Evolutionary conservation across 495 filamentous ascomycete species (phyloP).

Genomic region (Letharia lupina): DNA sequence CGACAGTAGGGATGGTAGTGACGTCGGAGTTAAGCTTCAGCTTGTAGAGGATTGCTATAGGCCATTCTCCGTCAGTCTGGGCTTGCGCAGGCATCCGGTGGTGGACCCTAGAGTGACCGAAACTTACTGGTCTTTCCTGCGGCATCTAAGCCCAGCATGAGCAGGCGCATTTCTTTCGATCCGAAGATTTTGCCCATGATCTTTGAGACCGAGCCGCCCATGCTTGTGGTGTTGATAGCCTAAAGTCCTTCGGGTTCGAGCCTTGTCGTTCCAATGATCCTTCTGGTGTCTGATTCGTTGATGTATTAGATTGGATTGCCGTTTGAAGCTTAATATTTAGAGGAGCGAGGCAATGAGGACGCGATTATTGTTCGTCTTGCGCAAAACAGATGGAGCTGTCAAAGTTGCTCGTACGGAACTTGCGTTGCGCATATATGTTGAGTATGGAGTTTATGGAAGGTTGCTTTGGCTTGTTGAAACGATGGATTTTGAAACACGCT

Average conservation of each 20-base stretch:
- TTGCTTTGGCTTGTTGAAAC: not conserved
- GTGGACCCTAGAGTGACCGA: not conserved
- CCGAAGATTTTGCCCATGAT: conserved; percentile 97
- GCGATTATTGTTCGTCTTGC: not conserved
- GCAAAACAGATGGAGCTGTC: not conserved
- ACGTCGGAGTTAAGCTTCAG: conserved; percentile 97
- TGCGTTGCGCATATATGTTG: no score
- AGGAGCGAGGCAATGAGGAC: not conserved
- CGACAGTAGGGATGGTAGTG: conserved; percentile 97
- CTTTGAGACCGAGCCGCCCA: conserved; percentile 78
- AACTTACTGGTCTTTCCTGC: conserved; percentile 83
- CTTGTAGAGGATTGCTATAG: conserved; percentile 86
- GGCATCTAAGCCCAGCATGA: conserved; percentile 99
- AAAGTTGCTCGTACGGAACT: not conserved
- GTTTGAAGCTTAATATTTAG: not conserved
- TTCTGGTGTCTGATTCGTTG: not conserved
- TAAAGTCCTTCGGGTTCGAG: no score
- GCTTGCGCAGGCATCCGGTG: not conserved
- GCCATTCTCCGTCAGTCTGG: not conserved
- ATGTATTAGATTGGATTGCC: not conserved
- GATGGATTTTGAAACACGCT: conserved; percentile 2
- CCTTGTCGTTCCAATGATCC: not conserved
- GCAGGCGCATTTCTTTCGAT: conserved; percentile 85
- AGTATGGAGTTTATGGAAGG: not conserved
- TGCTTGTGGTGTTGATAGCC: conserved; percentile 29